Percentiles rank a stretch among this genome's conserved stretches.
Conservation (phyloP, 495 filamentous ascomycete species). For the Penicillium ochrochloron region DNA sequence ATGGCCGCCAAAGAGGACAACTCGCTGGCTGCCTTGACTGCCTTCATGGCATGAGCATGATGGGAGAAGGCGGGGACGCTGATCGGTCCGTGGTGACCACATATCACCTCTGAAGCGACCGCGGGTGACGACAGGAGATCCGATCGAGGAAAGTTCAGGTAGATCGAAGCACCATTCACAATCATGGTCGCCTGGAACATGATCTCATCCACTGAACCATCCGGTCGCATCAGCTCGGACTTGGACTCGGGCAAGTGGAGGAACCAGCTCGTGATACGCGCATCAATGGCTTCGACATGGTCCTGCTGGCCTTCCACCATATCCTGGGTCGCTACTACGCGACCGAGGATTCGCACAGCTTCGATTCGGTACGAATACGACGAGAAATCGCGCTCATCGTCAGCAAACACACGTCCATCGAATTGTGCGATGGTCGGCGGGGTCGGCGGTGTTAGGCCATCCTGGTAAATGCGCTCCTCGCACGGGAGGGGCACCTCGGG, state of each 20-base stretch:
- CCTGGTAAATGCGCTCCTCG: conserved; percentile 54
- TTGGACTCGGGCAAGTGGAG: conserved; percentile 81
- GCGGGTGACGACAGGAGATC: conserved; percentile 54
- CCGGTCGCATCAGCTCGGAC: conserved; percentile 67
- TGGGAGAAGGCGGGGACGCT: conserved; percentile 57
- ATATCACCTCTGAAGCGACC: conserved; percentile 53
- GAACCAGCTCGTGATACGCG: conserved; percentile 79
- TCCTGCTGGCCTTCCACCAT: conserved; percentile 49
- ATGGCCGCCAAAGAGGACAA: conserved; percentile 79
- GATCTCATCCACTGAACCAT: conserved; percentile 78
- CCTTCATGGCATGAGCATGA: conserved; percentile 77
- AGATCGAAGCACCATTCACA: conserved; percentile 60
- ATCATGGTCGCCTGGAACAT: conserved; percentile 92
- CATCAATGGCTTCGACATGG: conserved; percentile 64
- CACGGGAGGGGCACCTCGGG: conserved; percentile 49
- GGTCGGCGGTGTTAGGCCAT: conserved; percentile 42
- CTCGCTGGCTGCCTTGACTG: conserved; percentile 74
- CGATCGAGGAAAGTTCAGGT: conserved; percentile 54
- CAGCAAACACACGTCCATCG: conserved; percentile 50
- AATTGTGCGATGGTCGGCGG: conserved; percentile 50
- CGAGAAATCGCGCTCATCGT: conserved; percentile 52
- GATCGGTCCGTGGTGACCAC: conserved; percentile 48
- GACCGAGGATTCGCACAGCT: conserved; percentile 72
- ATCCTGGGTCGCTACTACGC: conserved; percentile 61
- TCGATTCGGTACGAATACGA: conserved; percentile 58